A percentile compares a stretch with the other conserved stretches of the same genome.
phyloP scores from a whole-genome alignment of 2,329 filamentous ascomycete species.

The Trichoderma cornu-damae region DNA sequence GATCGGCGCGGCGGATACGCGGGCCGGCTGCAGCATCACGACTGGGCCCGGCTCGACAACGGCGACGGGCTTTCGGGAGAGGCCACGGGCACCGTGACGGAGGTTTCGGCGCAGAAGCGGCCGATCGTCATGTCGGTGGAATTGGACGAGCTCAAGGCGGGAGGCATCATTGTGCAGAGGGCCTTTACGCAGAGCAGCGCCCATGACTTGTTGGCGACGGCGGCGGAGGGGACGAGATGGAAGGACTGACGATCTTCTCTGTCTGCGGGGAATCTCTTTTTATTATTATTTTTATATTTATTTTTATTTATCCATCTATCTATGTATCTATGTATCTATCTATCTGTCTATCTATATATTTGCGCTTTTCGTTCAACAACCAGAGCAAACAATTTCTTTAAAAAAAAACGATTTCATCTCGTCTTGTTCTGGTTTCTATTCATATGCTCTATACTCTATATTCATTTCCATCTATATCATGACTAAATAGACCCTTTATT shows the following conservation, averaged over 20 bases:
- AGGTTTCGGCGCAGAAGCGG: constrained; percentile 1
- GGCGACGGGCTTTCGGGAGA: neutral
- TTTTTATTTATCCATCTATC: neutral
- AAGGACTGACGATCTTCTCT: neutral
- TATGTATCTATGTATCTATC: too few relatives aligned
- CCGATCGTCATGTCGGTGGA: neutral
- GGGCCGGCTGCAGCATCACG: constrained; percentile 7
- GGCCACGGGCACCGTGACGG: neutral
- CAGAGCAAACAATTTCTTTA: too few relatives aligned
- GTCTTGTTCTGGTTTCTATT: too few relatives aligned
- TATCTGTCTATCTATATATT: too few relatives aligned
- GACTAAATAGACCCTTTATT: too few relatives aligned
- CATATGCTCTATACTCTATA: too few relatives aligned
- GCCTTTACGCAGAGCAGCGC: constrained; percentile 15
- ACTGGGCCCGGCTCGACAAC: constrained; percentile 8
- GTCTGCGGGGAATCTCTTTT: too few relatives aligned
- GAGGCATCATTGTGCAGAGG: constrained; percentile 14
- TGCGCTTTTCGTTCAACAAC: too few relatives aligned
- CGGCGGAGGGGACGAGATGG: neutral
- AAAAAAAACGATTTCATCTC: too few relatives aligned
- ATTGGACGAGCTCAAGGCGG: neutral
- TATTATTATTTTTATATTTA: neutral
- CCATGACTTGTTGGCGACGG: neutral
- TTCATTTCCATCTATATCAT: too few relatives aligned
- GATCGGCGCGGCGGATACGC: constrained; percentile 1